Conservation (phyloP, 768 basidiomycete species). For the Hysterangium stoloniferum region DNA sequence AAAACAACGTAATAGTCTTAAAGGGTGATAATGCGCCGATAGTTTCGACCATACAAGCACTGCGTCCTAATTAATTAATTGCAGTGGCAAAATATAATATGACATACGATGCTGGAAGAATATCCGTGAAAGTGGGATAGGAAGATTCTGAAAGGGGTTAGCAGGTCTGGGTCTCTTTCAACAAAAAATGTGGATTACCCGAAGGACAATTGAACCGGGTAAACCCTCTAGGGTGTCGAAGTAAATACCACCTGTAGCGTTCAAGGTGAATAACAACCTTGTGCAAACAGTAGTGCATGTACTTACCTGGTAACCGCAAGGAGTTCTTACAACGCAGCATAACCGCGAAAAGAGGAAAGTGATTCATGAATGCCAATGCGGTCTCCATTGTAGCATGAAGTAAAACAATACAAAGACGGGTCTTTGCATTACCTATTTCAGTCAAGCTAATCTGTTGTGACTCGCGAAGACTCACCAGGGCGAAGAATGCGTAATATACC, state of each 20-base stretch:
- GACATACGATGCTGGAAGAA: slow-evolving; percentile 23
- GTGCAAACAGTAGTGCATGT: no score
- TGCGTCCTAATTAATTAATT: not conserved
- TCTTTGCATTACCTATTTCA: slow-evolving; percentile 26
- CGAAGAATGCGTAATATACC: slow-evolving; percentile 81
- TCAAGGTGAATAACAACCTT: not conserved
- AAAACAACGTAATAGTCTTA: slow-evolving; percentile 17
- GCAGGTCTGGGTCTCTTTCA: not conserved
- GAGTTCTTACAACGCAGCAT: slow-evolving; percentile 82
- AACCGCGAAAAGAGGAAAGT: slow-evolving; percentile 86
- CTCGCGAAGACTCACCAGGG: slow-evolving; percentile 38
- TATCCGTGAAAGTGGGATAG: slow-evolving; percentile 18
- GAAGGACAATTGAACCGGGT: not conserved
- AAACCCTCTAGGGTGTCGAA: not conserved
- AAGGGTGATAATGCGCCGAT: slow-evolving; percentile 19
- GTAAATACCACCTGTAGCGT: slow-evolving; percentile 12
- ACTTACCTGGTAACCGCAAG: slow-evolving; percentile 66
- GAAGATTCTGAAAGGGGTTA: slow-evolving; percentile 14
- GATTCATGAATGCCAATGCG: slow-evolving; percentile 73
- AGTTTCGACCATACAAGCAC: slow-evolving; percentile 20
- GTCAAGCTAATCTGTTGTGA: not conserved
- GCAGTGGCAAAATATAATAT: not conserved
- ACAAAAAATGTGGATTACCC: not conserved
- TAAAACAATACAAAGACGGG: slow-evolving; percentile 45
- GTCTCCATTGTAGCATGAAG: slow-evolving; percentile 58